Base-by-base conservation (phyloP, 1,139 yeast species). In the Sugiyamaella xylanicola region DNA sequence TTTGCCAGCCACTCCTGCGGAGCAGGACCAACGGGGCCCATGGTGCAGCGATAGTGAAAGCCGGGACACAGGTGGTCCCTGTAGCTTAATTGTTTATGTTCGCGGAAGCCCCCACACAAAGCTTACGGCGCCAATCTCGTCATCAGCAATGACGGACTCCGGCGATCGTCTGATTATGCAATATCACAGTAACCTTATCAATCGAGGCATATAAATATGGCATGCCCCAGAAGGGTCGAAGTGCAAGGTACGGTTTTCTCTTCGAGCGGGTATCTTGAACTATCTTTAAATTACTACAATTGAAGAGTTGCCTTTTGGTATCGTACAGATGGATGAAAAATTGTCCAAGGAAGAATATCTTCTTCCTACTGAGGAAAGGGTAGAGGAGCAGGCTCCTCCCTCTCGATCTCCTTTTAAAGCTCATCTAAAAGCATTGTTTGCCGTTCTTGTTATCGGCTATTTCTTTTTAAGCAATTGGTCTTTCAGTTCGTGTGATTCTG, bases 161-260 rank as follows among this genome's bases (percentile, higher is more conserved):
- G 47, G 17, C 4, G 47, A 43, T 43, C 47, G 47, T 15, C 47
- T n/a, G 37, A 9, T 41, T 41, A 9, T 5, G 21, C 13, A 7
- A 43, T 32, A 43, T 43, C 25, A 43, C 22, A 35, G 47, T 35
- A 32, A 20, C n/a, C 37, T 43, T 43, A 43, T 43, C 47, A 17
- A 17, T 32, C 7, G 37, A 16, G 37, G 2, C 15, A 43, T 27
- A n/a, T 43, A 43, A 15, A 43, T 43, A 43, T 7, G 29, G 29
- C 29, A 5, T 13, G 17, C n/a, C 17, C n/a, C n/a, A 35, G 29
- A 5, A 25, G 9, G 9, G 9, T 25, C 29, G 5, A 9, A 25
- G 9, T 5, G 5, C 29, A 25, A 25, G 29, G 9, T 25, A 5
- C 29, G 9, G 8, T 5, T n/a, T n/a, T n/a, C n/a, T n/a, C n/a